Evolutionary conservation across 306 rosid genomes (phyloP).

Genomic region (Fragaria vesca): DNA sequence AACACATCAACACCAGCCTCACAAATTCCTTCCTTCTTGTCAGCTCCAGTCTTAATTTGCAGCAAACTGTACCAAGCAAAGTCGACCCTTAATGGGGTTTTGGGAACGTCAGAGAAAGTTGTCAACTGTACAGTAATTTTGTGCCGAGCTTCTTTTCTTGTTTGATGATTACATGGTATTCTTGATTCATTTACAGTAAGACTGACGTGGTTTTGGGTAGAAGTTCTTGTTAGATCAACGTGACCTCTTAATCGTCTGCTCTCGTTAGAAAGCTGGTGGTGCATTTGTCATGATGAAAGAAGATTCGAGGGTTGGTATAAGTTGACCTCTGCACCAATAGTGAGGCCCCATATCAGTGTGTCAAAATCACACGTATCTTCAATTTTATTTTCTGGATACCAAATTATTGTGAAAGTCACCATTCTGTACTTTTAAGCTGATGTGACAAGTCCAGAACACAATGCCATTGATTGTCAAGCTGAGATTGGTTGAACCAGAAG

Average conservation of each 20-base stretch:
- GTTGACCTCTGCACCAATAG: not conserved
- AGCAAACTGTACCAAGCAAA: not conserved
- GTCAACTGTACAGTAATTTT: not conserved
- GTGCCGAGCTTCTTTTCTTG: not conserved
- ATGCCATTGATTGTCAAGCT: not conserved
- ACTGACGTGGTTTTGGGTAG: not conserved
- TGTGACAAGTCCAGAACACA: not conserved
- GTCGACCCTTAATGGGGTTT: not conserved
- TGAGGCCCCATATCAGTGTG: not conserved
- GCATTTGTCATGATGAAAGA: conserved; percentile 4
- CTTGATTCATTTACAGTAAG: not conserved
- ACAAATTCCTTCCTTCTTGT: not conserved
- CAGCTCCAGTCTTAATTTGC: not conserved
- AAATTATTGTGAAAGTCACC: not conserved
- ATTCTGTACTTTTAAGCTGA: not conserved
- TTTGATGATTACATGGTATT: not conserved
- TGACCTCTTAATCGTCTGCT: not conserved
- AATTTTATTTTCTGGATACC: no score
- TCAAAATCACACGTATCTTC: not conserved
- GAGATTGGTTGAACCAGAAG: not conserved
- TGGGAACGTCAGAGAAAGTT: not conserved
- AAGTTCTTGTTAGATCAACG: not conserved
- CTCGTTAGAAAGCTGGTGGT: not conserved
- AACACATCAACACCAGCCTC: conserved; percentile 22
- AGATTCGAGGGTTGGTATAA: not conserved